phyloP scores from a whole-genome alignment of 2,329 filamentous ascomycete species.

The Falciphora oryzae region DNA sequence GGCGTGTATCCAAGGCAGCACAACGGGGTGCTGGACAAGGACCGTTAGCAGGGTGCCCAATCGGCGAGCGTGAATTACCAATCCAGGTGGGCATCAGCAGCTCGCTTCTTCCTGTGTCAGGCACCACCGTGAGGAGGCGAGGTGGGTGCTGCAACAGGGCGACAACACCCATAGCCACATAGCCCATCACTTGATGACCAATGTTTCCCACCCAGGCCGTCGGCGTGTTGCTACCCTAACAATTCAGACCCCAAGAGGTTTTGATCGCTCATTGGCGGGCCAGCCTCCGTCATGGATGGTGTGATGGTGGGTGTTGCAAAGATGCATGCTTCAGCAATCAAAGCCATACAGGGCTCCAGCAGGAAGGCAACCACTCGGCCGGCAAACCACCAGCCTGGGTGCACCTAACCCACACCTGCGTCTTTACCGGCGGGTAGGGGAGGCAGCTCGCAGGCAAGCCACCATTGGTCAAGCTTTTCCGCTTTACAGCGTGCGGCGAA shows the following conservation, averaged over 20 bases:
- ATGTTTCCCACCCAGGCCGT: background rate
- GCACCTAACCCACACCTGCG: background rate
- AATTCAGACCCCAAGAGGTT: background rate
- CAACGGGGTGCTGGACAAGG: background rate
- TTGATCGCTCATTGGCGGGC: background rate
- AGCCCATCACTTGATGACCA: background rate
- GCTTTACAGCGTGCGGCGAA: background rate
- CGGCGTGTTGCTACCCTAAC: background rate
- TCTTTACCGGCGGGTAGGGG: background rate
- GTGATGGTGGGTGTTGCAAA: background rate
- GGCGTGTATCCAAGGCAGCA: background rate
- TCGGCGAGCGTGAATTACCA: background rate
- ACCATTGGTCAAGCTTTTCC: background rate
- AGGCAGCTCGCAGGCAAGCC: background rate
- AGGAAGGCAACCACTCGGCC: background rate
- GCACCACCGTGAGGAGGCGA: background rate
- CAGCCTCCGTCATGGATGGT: background rate
- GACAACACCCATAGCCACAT: background rate
- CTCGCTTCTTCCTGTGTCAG: background rate
- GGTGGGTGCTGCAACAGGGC: background rate
- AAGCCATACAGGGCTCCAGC: background rate
- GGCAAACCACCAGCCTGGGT: background rate
- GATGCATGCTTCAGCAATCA: background rate
- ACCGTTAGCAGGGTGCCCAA: background rate
- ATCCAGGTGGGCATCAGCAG: background rate